These are phyloP conservation scores for Entonaema liquescens DNA, from an alignment of 495 filamentous ascomycete genomes.

Conservation along the genomic window DNA sequence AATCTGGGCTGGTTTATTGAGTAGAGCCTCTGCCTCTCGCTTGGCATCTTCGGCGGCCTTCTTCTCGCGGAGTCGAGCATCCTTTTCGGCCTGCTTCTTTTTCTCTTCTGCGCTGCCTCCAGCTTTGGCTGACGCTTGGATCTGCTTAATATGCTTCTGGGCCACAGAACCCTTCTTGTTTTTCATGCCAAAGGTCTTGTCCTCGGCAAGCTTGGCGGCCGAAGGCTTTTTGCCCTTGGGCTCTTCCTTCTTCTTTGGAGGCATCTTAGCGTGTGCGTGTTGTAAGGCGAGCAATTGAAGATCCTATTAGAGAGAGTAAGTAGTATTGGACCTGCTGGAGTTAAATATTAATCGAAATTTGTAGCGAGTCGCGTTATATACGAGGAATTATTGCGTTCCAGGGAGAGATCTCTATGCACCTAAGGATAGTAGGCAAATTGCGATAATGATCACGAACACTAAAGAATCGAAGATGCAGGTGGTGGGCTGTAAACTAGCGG, in stretches of 20 bases:
- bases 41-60: slow-evolving; percentile 81
- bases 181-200: slow-evolving; percentile 99
- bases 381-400: background rate
- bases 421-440: background rate
- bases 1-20: slow-evolving; percentile 93
- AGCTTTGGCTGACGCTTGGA: slow-evolving; percentile 73
- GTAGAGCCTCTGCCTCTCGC: slow-evolving; percentile 76
- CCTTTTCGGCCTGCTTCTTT: slow-evolving; percentile 87
- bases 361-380: background rate
- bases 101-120: slow-evolving; percentile 86
- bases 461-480: slow-evolving; percentile 18
- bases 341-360: background rate
- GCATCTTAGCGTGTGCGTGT: slow-evolving; percentile 69
- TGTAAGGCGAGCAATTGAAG: background rate
- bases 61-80: slow-evolving; percentile 82
- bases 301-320: background rate
- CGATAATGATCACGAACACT: background rate
- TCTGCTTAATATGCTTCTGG: slow-evolving; percentile 85
- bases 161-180: slow-evolving; percentile 96
- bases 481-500: slow-evolving; percentile 37
- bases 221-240: slow-evolving; percentile 69
- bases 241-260: slow-evolving; percentile 86
- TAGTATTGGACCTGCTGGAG: background rate
- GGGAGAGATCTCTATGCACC: background rate
- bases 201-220: slow-evolving; percentile 74